Percentiles rank a stretch among this genome's conserved stretches.
phyloP scores from a whole-genome alignment of 768 basidiomycete genomes.

The Mycena amicta region DNA sequence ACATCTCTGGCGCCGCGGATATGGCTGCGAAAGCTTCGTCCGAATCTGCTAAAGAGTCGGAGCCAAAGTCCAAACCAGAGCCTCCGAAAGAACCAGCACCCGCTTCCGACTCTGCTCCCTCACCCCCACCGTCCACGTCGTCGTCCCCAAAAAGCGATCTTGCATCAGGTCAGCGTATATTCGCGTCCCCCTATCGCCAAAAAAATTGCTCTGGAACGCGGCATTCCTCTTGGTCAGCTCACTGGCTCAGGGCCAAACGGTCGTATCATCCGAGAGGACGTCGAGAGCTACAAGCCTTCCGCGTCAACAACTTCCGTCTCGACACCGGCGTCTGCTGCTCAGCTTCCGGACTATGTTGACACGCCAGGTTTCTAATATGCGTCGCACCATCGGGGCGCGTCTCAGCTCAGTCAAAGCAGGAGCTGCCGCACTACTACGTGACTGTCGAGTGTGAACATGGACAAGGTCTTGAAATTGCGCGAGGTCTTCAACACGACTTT shows the following conservation, averaged over 20 bases:
- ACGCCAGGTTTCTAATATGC: constrained; percentile 92
- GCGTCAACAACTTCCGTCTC: constrained; percentile 46
- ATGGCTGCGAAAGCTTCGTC: constrained; percentile 66
- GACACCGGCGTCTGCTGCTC: constrained; percentile 51
- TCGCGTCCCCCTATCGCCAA: constrained; percentile 95
- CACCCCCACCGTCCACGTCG: constrained; percentile 30
- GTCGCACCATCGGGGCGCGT: constrained; percentile 87
- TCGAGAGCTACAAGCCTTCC: constrained; percentile 82
- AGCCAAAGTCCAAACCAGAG: constrained; percentile 24
- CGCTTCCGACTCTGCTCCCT: constrained; percentile 37
- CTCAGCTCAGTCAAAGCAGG: constrained; percentile 92
- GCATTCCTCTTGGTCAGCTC: constrained; percentile 85
- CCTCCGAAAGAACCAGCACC: constrained; percentile 47
- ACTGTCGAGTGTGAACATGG: constrained; percentile 96
- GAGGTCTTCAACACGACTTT: constrained; percentile 94
- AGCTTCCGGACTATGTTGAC: constrained; percentile 79
- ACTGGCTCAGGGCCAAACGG: constrained; percentile 95
- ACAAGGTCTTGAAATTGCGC: constrained; percentile 89
- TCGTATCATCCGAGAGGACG: constrained; percentile 91
- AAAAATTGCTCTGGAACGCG: constrained; percentile 93
- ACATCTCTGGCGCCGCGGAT: constrained; percentile 79
- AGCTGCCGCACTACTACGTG: constrained; percentile 96
- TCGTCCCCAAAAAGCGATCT: constrained; percentile 50
- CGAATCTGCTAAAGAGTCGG: constrained; percentile 39
- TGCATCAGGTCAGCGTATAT: constrained; percentile 77